phyloP scores from a whole-genome alignment of 306 rosid genomes.

The Cajanus cajan region DNA sequence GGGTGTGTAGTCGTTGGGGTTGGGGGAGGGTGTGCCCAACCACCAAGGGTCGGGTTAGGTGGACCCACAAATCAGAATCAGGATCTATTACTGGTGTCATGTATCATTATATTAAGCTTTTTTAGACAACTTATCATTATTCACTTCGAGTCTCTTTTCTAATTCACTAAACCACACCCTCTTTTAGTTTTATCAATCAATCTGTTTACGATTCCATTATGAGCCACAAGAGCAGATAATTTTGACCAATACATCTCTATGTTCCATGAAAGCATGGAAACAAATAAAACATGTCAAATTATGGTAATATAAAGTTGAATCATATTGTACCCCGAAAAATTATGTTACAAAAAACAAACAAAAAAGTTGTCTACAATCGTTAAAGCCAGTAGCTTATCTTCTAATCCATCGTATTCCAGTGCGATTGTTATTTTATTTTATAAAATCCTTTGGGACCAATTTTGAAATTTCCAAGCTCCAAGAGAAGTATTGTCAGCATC shows the following conservation, averaged over 20 bases:
- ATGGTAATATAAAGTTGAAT: slow-evolving; percentile 15
- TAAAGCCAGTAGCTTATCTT: background rate
- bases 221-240: slow-evolving; percentile 35
- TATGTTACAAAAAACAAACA: background rate
- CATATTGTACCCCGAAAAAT: background rate
- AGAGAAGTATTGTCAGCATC: background rate
- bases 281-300: slow-evolving; percentile 28
- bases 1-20: slow-evolving; percentile 67
- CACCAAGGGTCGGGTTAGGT: slow-evolving; percentile 58
- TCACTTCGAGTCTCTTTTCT: slow-evolving; percentile 37
- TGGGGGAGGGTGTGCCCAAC: slow-evolving; percentile 64
- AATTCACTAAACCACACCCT: slow-evolving; percentile 32
- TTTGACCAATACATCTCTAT: slow-evolving; percentile 23
- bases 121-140: slow-evolving; percentile 36
- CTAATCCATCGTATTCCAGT: background rate
- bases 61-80: slow-evolving; percentile 90
- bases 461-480: background rate
- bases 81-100: slow-evolving; percentile 71
- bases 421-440: background rate
- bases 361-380: background rate
- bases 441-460: background rate
- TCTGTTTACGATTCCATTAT: slow-evolving; percentile 30
- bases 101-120: slow-evolving; percentile 59
- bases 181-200: slow-evolving; percentile 24
- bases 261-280: slow-evolving; percentile 33